phyloP scores from a whole-genome alignment of 1,284 basidiomycete species.

The Pterulicium gracile region DNA sequence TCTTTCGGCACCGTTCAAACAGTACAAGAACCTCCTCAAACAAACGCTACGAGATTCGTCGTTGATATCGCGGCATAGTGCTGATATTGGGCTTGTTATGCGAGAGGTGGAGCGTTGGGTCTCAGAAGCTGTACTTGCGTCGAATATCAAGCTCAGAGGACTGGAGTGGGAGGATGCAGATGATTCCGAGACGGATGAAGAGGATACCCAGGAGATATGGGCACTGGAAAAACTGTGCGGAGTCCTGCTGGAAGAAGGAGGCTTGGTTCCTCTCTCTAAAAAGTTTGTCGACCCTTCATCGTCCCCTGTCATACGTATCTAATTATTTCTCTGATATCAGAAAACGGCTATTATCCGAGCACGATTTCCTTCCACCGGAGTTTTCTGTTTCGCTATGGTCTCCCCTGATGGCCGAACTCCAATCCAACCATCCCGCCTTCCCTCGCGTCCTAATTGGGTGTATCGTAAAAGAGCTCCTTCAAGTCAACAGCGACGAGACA shows the following conservation, averaged over 20 bases:
- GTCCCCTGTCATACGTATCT: neutral
- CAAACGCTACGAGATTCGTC: constrained; percentile 49
- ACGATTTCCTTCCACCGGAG: constrained; percentile 38
- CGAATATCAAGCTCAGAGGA: constrained; percentile 32
- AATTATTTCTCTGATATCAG: constrained; percentile 24
- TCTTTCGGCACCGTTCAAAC: constrained; percentile 46
- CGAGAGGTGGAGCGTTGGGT: constrained; percentile 66
- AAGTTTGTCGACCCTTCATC: constrained; percentile 39
- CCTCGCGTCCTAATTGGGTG: constrained; percentile 32
- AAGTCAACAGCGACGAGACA: neutral
- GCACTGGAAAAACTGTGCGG: constrained; percentile 62
- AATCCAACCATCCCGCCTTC: constrained; percentile 44
- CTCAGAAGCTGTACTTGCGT: constrained; percentile 54
- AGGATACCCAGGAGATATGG: constrained; percentile 43
- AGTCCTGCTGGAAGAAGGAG: constrained; percentile 48
- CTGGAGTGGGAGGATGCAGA: constrained; percentile 32
- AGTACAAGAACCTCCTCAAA: constrained; percentile 63
- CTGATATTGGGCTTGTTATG: constrained; percentile 35
- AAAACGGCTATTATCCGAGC: constrained; percentile 42
- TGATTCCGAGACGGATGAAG: constrained; percentile 21
- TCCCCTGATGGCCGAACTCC: constrained; percentile 57
- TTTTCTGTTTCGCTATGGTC: constrained; percentile 57
- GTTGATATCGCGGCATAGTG: constrained; percentile 37
- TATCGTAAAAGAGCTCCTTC: constrained; percentile 17
- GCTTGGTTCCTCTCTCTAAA: constrained; percentile 68